These are phyloP conservation scores for Endoconidiophora laricicola DNA, from an alignment of 2,329 filamentous ascomycete genomes.

Conservation along the genomic window DNA sequence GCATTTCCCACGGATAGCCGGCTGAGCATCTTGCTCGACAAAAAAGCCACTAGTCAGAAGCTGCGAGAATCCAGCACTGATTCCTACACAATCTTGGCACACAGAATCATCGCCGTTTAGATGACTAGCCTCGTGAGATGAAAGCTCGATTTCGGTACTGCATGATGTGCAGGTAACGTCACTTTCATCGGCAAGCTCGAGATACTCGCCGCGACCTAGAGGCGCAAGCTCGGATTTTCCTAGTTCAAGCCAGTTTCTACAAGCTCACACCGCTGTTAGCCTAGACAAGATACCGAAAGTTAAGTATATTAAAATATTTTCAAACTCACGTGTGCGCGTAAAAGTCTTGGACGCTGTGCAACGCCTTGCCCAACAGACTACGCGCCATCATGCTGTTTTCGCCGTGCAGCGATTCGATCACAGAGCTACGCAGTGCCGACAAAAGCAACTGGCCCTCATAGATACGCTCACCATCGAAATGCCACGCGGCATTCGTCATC, in stretches of 20 bases:
- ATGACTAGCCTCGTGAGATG: neutral
- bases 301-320: neutral
- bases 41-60: constrained; percentile 10
- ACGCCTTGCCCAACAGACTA: constrained; percentile 10
- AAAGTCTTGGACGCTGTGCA: constrained; percentile 14
- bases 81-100: constrained; percentile 6
- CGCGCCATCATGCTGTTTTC: constrained; percentile 7
- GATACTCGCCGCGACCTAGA: constrained; percentile 4
- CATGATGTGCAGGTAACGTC: constrained; percentile 4
- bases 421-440: constrained; percentile 3
- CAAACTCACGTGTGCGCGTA: constrained; percentile 12
- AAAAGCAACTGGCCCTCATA: constrained; percentile 8
- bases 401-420: constrained; percentile 8
- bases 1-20: constrained; percentile 7
- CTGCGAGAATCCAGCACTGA: neutral
- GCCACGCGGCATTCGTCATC: constrained; percentile 6
- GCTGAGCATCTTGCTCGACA: constrained; percentile 2
- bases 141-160: neutral
- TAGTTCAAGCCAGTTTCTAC: constrained; percentile 11
- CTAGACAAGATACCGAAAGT: neutral
- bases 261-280: neutral
- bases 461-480: constrained; percentile 12
- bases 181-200: constrained; percentile 5
- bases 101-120: constrained; percentile 2
- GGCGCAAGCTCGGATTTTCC: constrained; percentile 7